Evolutionary conservation across 495 filamentous ascomycete species (phyloP).

Genomic region (Aspergillus sparsus): DNA sequence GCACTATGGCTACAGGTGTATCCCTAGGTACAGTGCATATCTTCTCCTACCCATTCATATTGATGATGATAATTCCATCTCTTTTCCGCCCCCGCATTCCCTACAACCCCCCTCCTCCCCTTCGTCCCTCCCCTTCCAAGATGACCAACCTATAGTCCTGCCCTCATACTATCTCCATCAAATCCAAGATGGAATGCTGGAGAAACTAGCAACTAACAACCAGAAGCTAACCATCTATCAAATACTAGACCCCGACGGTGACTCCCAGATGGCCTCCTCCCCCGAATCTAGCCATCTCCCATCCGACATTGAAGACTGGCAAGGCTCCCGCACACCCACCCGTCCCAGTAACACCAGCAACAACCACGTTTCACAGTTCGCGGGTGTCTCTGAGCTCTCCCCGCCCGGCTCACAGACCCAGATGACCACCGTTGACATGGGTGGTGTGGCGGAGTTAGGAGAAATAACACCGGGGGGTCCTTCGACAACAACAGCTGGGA

Average conservation of each 20-base stretch:
- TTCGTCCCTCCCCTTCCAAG: too few relatives aligned
- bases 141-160: too few relatives aligned
- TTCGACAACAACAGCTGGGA: neutral
- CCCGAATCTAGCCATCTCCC: conserved; percentile 41
- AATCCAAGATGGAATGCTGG: too few relatives aligned
- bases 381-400: conserved; percentile 47
- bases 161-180: too few relatives aligned
- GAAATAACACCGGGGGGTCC: neutral
- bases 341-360: conserved; percentile 15
- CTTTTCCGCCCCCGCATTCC: conserved; percentile 13
- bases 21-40: neutral
- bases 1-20: conserved; percentile 12
- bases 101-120: neutral
- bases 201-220: neutral
- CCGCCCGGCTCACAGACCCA: conserved; percentile 56
- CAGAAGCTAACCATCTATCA: conserved; percentile 1
- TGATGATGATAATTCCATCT: neutral
- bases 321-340: conserved; percentile 42
- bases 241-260: conserved; percentile 52
- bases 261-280: conserved; percentile 60
- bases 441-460: neutral
- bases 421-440: conserved; percentile 12
- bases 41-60: conserved; percentile 1
- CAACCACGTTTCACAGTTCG: conserved; percentile 23
- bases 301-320: conserved; percentile 29